Conservation (phyloP, 345 rosid genomes). For the Populus davidiana region DNA sequence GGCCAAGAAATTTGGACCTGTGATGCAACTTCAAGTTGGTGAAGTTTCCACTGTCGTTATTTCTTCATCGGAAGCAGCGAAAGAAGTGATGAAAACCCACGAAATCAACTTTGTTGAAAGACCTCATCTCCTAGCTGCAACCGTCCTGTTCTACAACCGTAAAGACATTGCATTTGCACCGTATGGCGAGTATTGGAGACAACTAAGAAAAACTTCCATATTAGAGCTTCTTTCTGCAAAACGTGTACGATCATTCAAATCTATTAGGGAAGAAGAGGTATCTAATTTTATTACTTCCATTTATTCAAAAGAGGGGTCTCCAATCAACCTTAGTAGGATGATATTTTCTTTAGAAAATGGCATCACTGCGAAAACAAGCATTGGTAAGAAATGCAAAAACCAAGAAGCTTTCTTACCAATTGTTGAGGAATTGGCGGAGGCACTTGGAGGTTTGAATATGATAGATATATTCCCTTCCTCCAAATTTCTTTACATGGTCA, state of each 20-base stretch:
- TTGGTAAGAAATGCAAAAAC: conserved; percentile 21
- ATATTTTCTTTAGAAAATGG: conserved; percentile 11
- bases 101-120: conserved; percentile 23
- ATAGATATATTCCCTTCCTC: conserved; percentile 34
- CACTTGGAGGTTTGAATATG: conserved; percentile 22
- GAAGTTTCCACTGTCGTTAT: too few relatives aligned
- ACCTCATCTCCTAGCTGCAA: background rate
- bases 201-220: conserved; percentile 22
- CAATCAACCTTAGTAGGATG: conserved; percentile 16
- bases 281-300: background rate
- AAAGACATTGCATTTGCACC: conserved; percentile 14
- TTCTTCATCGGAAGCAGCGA: too few relatives aligned
- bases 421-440: background rate
- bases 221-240: conserved; percentile 11
- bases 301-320: background rate
- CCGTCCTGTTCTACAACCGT: background rate
- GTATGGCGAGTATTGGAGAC: conserved; percentile 31
- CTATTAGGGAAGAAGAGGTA: conserved; percentile 18
- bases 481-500: conserved; percentile 13
- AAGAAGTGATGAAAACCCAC: conserved; percentile 27
- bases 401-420: conserved; percentile 16
- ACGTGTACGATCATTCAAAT: conserved; percentile 20
- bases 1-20: too few relatives aligned
- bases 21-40: too few relatives aligned
- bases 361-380: conserved; percentile 21